A percentile compares a stretch with the other conserved stretches of the same genome.
Conservation (phyloP, 2,329 filamentous ascomycete species). For the Cryoendolithus antarcticus region DNA sequence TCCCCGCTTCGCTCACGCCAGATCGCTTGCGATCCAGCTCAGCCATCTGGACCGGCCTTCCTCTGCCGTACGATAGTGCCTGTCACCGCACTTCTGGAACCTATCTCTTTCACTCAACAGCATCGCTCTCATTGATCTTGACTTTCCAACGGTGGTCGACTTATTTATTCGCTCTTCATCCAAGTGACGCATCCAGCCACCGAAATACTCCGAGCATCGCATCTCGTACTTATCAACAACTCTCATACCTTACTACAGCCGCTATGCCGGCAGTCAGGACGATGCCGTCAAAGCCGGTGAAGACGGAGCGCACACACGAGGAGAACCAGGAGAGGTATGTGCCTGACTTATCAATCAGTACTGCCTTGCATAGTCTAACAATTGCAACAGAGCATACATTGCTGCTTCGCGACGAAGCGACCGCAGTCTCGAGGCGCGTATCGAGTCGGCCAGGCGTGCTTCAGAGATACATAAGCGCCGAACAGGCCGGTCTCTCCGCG, state of each 20-base stretch:
- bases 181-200: no score
- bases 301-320: slow-evolving; percentile 66
- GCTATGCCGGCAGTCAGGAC: slow-evolving; percentile 22
- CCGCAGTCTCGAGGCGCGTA: slow-evolving; percentile 71
- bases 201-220: no score
- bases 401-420: slow-evolving; percentile 80
- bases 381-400: slow-evolving; percentile 60
- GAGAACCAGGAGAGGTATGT: slow-evolving; percentile 63
- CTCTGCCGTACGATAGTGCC: no score
- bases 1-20: no score
- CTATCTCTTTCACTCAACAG: no score
- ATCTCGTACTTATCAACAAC: background rate
- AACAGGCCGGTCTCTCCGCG: slow-evolving; percentile 68
- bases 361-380: slow-evolving; percentile 1
- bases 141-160: no score
- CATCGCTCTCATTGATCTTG: no score
- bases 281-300: slow-evolving; percentile 33
- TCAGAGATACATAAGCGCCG: slow-evolving; percentile 85
- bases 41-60: no score
- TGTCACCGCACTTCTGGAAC: no score
- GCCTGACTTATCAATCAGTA: background rate
- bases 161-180: no score
- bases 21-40: no score
- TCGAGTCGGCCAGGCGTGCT: slow-evolving; percentile 75
- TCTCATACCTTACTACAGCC: background rate